Evolutionary conservation across 108 stramenopile species (phyloP).

Genomic region (Pseudonitzschia pungens): DNA sequence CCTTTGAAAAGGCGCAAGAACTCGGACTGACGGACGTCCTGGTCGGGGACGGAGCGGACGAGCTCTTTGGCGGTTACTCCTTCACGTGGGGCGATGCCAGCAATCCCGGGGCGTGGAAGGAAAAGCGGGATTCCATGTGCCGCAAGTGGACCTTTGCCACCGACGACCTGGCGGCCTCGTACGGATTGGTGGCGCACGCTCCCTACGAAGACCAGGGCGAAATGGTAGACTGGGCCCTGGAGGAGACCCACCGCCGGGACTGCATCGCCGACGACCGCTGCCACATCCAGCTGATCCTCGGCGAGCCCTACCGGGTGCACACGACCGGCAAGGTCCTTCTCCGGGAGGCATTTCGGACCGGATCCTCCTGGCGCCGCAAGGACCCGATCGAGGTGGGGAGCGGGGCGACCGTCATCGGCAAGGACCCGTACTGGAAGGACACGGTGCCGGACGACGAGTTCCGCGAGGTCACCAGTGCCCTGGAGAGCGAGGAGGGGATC

Average conservation of each 20-base stretch:
- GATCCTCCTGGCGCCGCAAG: slow-evolving; percentile 59
- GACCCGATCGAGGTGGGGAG: slow-evolving; percentile 62
- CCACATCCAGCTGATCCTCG: neutral
- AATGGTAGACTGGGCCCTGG: slow-evolving; percentile 41
- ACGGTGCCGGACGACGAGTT: neutral
- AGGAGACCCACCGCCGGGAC: slow-evolving; percentile 34
- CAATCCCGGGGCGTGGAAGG: slow-evolving; percentile 40
- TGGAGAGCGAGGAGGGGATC: slow-evolving; percentile 24
- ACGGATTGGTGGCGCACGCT: slow-evolving; percentile 36
- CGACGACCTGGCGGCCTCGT: slow-evolving; percentile 33
- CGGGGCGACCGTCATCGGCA: slow-evolving; percentile 53
- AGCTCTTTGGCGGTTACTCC: slow-evolving; percentile 64
- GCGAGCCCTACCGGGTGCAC: slow-evolving; percentile 8
- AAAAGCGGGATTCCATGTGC: slow-evolving; percentile 61
- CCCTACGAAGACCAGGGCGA: slow-evolving; percentile 35
- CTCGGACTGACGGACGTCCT: slow-evolving; percentile 43
- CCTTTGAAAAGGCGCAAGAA: slow-evolving; percentile 37
- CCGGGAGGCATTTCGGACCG: slow-evolving; percentile 56
- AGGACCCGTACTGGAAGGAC: slow-evolving; percentile 45
- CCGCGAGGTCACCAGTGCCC: neutral
- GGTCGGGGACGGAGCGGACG: slow-evolving; percentile 61
- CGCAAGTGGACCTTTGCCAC: slow-evolving; percentile 58
- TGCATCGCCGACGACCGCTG: slow-evolving; percentile 28
- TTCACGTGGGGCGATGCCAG: slow-evolving; percentile 51
- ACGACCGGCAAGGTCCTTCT: slow-evolving; percentile 54